Evolutionary conservation across 164 flowering plant genomes (phyloP).

Genomic region (Sextonia rubra): DNA sequence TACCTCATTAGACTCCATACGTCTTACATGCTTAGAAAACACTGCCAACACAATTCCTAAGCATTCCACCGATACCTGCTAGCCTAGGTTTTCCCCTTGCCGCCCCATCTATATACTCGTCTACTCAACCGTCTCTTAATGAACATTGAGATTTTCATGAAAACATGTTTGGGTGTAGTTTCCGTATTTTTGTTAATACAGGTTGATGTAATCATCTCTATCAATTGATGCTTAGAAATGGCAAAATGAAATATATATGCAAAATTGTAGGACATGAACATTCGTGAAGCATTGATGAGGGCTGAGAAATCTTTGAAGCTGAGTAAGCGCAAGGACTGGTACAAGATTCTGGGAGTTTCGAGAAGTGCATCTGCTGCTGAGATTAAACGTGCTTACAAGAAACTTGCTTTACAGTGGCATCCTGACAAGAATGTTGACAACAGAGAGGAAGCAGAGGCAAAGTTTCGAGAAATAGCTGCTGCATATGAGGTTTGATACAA

Average conservation of each 20-base stretch:
- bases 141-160: too few relatives aligned
- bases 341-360: conserved; percentile 89
- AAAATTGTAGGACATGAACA: conserved; percentile 68
- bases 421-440: conserved; percentile 97
- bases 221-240: not conserved
- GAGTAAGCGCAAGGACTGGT: conserved; percentile 97
- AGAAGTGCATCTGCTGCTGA: conserved; percentile 71
- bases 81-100: too few relatives aligned
- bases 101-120: too few relatives aligned
- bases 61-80: too few relatives aligned
- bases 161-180: too few relatives aligned
- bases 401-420: conserved; percentile 98
- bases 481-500: conserved; percentile 79
- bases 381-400: conserved; percentile 92
- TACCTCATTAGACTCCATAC: too few relatives aligned
- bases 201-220: too few relatives aligned
- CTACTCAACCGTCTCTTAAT: too few relatives aligned
- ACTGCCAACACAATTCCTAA: too few relatives aligned
- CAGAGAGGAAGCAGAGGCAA: conserved; percentile 88
- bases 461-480: conserved; percentile 92
- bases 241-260: not conserved
- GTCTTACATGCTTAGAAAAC: too few relatives aligned
- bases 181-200: too few relatives aligned
- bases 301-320: conserved; percentile 91
- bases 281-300: conserved; percentile 68